Conservation (phyloP, 306 rosid genomes). For the Sphenostylis stenocarpa region DNA sequence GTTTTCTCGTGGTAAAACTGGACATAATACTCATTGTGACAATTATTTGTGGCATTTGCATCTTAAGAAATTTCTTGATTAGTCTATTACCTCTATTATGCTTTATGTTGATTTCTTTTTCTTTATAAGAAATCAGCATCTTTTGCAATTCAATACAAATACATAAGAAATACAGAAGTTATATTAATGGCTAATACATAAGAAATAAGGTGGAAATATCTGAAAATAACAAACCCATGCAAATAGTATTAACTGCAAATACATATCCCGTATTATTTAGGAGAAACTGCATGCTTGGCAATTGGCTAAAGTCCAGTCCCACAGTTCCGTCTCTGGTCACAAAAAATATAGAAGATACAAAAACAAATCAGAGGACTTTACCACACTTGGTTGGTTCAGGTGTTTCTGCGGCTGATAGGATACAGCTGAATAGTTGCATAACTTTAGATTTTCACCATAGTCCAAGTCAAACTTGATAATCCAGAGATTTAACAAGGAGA, state of each 20-base stretch:
- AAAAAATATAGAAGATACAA: not conserved
- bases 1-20: not conserved
- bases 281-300: conserved; percentile 8
- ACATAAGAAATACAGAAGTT: not conserved
- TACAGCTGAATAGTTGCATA: conserved; percentile 17
- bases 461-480: conserved; percentile 5
- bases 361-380: conserved; percentile 11
- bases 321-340: not conserved
- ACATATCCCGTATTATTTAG: not conserved
- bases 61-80: not conserved
- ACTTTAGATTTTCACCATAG: not conserved
- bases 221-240: conserved; percentile 8
- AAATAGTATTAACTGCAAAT: conserved; percentile 10
- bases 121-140: not conserved
- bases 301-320: conserved; percentile 2
- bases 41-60: not conserved
- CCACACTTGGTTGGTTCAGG: conserved; percentile 6
- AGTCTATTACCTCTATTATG: not conserved
- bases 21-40: not conserved
- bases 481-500: conserved; percentile 5
- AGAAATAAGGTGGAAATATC: not conserved
- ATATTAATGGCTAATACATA: not conserved
- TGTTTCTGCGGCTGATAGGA: not conserved
- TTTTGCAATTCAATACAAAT: not conserved
- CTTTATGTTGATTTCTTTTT: not conserved